phyloP scores from a whole-genome alignment of 1,284 basidiomycete species.

The Pseudozyma sp. region DNA sequence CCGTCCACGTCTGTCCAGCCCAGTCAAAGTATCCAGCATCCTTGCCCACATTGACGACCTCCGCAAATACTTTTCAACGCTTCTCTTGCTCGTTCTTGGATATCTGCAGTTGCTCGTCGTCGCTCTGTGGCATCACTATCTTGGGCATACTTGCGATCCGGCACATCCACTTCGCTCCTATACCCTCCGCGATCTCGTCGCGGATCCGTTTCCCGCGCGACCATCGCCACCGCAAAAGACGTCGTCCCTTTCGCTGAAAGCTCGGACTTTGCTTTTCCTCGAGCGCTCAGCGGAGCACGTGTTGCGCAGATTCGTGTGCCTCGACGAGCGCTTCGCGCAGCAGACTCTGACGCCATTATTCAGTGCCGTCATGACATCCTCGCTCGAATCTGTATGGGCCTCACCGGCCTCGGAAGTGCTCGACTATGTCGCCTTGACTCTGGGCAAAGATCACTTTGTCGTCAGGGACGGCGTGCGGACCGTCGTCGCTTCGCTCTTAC shows the following conservation, averaged over 20 bases:
- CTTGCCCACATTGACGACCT: constrained; percentile 4
- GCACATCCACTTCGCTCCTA: constrained; percentile 36
- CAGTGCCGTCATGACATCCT: constrained; percentile 61
- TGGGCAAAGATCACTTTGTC: constrained; percentile 59
- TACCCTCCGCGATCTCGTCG: constrained; percentile 37
- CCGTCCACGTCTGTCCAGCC: background rate
- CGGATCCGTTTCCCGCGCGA: constrained; percentile 21
- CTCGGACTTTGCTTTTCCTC: background rate
- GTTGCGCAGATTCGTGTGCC: constrained; percentile 13
- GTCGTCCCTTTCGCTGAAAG: background rate
- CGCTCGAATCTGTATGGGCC: constrained; percentile 31
- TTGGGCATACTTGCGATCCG: constrained; percentile 50
- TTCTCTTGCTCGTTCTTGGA: constrained; percentile 45
- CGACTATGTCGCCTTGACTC: constrained; percentile 64
- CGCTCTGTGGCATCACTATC: constrained; percentile 49
- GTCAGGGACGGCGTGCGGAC: constrained; percentile 61
- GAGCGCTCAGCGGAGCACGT: constrained; percentile 18
- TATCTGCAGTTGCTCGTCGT: constrained; percentile 58
- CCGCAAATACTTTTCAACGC: constrained; percentile 18
- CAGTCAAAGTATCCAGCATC: constrained; percentile 14
- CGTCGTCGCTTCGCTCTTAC: constrained; percentile 52
- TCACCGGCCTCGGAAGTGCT: constrained; percentile 63
- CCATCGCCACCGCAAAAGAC: background rate
- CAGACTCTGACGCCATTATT: constrained; percentile 58
- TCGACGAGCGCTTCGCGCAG: constrained; percentile 43